Conservation (phyloP, 495 filamentous ascomycete species). For the Neurospora sp. region DNA sequence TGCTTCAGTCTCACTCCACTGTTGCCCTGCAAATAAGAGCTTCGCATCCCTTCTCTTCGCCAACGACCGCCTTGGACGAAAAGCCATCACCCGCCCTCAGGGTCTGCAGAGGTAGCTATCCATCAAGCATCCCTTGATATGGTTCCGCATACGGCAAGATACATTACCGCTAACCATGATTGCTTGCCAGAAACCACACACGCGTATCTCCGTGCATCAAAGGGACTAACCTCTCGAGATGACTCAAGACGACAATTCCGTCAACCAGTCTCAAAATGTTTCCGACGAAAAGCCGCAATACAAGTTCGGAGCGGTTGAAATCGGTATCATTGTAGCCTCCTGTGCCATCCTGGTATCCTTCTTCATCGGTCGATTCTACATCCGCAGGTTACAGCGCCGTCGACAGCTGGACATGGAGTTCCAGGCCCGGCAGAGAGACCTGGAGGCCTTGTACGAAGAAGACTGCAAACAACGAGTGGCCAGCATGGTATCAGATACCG, state of each 20-base stretch:
- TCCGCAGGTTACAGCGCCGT: slow-evolving; percentile 9
- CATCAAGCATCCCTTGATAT: neutral
- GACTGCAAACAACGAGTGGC: neutral
- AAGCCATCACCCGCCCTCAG: neutral
- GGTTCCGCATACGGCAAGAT: neutral
- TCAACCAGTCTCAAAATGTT: slow-evolving; percentile 3
- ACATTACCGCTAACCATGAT: neutral
- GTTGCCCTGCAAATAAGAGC: neutral
- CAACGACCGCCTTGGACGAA: neutral
- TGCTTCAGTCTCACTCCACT: neutral
- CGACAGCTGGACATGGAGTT: slow-evolving; percentile 14
- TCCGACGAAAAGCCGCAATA: neutral
- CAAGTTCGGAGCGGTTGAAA: slow-evolving; percentile 8
- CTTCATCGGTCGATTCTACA: slow-evolving; percentile 10
- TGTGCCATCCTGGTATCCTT: slow-evolving; percentile 3
- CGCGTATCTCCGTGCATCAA: neutral
- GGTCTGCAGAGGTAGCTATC: neutral
- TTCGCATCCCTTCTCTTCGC: neutral
- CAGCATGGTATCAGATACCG: neutral
- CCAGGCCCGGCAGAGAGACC: slow-evolving; percentile 1
- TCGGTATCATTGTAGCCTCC: slow-evolving; percentile 16
- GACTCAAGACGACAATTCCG: slow-evolving; percentile 7
- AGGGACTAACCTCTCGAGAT: neutral
- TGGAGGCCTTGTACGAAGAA: neutral
- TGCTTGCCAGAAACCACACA: neutral